Base-by-base conservation (phyloP, 106 monocot species). In the Apostasia ramifera region DNA sequence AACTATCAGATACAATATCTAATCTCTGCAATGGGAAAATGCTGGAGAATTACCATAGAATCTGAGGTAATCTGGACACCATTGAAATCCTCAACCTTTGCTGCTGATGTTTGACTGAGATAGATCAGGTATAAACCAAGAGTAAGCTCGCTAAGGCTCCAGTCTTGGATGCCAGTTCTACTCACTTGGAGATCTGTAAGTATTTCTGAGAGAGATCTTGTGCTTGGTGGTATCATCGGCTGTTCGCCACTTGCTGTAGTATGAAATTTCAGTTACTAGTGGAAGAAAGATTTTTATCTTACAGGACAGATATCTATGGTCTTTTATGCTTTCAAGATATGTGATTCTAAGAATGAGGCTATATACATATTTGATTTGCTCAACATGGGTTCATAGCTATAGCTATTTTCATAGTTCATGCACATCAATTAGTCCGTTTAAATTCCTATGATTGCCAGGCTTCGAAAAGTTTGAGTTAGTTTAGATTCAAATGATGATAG, bases 101-200 rank as follows among this genome's bases (percentile, higher is more conserved):
- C 46, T 42, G 83, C 55, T 47, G 89, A 90, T 62, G 92, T 70
- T 67, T 89, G 97, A 63, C 92, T 85, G 40, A 92, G 84, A 73
- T 89, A 91, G 63, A 97, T 82, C 8, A 97, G 82, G 69, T 97
- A 97, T 59, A 95, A 72, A 55, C 89, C 97, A 70, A 97, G 67
- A 8, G 92, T 97, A 47, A 97, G 74, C 68, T 97, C 92, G 78
- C 89, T 81, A 43, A 97, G 70, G 76, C 92, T 97, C 97, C 97
- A 97, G 41, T 97, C 97, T 68, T 84, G 92, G 59, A 97, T 81
- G 44, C 84, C 82, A 63, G 61, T 57, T 73, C 83, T 97, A 66
- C 79, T 92, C 52, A 70, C 71, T 69, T 97, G 97, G 68, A 97
- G 84, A 61, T 83, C 66, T 6, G 71, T 55, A 77, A 92, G 78